Percentiles rank a stretch among this genome's conserved stretches.
Conservation (phyloP, 495 filamentous ascomycete species). For the Cercophora scortea region DNA sequence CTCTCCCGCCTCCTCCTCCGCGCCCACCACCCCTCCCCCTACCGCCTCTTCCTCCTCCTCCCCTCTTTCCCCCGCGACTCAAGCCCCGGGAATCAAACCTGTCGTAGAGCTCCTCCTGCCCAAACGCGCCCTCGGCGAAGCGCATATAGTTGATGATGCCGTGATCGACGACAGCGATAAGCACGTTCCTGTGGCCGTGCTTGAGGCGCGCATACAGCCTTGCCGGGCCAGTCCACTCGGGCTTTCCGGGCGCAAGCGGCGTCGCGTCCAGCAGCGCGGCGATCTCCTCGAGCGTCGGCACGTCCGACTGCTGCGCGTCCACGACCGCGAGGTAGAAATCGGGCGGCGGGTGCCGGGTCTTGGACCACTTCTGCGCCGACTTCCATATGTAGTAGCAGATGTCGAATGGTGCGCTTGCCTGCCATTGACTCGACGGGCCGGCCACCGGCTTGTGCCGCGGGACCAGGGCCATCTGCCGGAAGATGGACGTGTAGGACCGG, state of each 20-base stretch:
- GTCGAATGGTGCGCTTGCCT: slow-evolving; percentile 48
- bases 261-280: slow-evolving; percentile 58
- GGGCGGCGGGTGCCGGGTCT: slow-evolving; percentile 63
- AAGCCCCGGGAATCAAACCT: slow-evolving; percentile 28
- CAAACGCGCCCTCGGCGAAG: slow-evolving; percentile 72
- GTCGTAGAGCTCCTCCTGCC: slow-evolving; percentile 62
- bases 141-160: slow-evolving; percentile 84
- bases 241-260: slow-evolving; percentile 53
- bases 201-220: slow-evolving; percentile 60
- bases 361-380: slow-evolving; percentile 54
- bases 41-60: slow-evolving; percentile 30
- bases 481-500: slow-evolving; percentile 71
- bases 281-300: slow-evolving; percentile 69
- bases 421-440: slow-evolving; percentile 11
- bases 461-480: slow-evolving; percentile 65
- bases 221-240: slow-evolving; percentile 39
- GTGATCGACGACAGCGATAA: slow-evolving; percentile 82
- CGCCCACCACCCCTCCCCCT: slow-evolving; percentile 14
- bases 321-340: slow-evolving; percentile 79
- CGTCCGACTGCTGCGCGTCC: slow-evolving; percentile 58
- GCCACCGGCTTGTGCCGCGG: slow-evolving; percentile 53
- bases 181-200: slow-evolving; percentile 74
- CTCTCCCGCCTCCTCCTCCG: slow-evolving; percentile 23
- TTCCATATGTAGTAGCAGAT: slow-evolving; percentile 77
- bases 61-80: slow-evolving; percentile 29